phyloP scores from a whole-genome alignment of 2,329 filamentous ascomycete genomes.

The Beauveria medogensis region DNA sequence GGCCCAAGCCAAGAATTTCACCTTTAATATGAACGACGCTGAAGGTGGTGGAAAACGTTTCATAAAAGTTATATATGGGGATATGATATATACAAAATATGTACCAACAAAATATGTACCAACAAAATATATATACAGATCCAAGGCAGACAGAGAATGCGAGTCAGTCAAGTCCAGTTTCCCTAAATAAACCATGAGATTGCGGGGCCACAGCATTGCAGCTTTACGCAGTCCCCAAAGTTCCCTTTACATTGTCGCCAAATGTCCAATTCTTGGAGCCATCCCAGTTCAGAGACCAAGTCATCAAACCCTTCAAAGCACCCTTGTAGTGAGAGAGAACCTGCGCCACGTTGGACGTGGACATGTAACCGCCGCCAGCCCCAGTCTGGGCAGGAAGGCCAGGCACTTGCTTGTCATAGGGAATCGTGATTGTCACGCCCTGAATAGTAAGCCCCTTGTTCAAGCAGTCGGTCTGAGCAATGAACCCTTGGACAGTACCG shows the following conservation, averaged over 20 bases:
- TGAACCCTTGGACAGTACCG: slow-evolving; percentile 24
- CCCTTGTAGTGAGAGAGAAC: slow-evolving; percentile 25
- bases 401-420: slow-evolving; percentile 27
- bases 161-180: background rate
- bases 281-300: slow-evolving; percentile 31
- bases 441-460: slow-evolving; percentile 24
- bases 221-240: background rate
- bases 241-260: slow-evolving; percentile 21
- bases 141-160: too few species aligned
- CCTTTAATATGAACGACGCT: too few species aligned
- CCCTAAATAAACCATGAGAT: background rate
- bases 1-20: too few species aligned
- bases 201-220: background rate
- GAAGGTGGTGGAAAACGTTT: too few species aligned
- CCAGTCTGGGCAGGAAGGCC: slow-evolving; percentile 27
- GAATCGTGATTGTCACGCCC: slow-evolving; percentile 24
- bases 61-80: background rate
- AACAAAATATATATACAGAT: background rate
- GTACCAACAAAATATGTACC: background rate
- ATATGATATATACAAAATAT: background rate
- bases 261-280: slow-evolving; percentile 27
- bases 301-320: slow-evolving; percentile 27
- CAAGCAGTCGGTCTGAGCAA: slow-evolving; percentile 28
- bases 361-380: slow-evolving; percentile 26
- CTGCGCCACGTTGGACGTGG: slow-evolving; percentile 20